Conservation (phyloP, 192 early-diverging fungal species). For the Coemansia sp. region DNA sequence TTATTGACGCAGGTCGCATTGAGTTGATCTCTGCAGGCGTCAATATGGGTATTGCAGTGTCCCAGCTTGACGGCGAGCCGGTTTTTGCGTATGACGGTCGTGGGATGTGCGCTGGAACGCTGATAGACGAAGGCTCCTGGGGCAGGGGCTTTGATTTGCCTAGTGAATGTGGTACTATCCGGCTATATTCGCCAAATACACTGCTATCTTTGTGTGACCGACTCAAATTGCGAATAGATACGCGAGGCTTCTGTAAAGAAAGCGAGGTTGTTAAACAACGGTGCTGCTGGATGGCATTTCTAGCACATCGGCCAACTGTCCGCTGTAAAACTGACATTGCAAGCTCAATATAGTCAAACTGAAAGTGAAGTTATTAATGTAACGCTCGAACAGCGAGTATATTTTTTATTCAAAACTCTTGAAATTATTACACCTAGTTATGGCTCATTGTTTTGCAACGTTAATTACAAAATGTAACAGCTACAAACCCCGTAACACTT, state of each 20-base stretch:
- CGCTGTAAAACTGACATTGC: neutral
- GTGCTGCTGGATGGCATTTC: neutral
- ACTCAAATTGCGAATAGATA: neutral
- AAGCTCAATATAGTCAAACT: neutral
- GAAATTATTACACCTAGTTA: neutral
- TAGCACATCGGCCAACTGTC: neutral
- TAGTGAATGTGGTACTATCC: constrained; percentile 31
- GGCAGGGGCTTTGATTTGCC: constrained; percentile 22
- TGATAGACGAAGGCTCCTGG: constrained; percentile 21
- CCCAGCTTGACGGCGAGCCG: constrained; percentile 57
- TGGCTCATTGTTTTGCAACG: neutral
- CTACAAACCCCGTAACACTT: neutral
- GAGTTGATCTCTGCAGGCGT: constrained; percentile 40
- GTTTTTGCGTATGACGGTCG: constrained; percentile 60
- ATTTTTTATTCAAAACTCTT: neutral
- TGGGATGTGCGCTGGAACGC: constrained; percentile 49
- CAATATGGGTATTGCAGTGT: constrained; percentile 43
- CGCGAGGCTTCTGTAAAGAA: neutral
- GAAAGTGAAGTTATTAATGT: neutral
- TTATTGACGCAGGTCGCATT: constrained; percentile 52
- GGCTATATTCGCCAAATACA: constrained; percentile 29
- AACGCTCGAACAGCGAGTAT: neutral
- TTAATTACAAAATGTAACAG: neutral
- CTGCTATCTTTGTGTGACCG: neutral
- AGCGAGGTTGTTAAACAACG: neutral